These are phyloP conservation scores for Aspergillus piperis DNA, from an alignment of 2,329 filamentous ascomycete species.

Conservation along the genomic window DNA sequence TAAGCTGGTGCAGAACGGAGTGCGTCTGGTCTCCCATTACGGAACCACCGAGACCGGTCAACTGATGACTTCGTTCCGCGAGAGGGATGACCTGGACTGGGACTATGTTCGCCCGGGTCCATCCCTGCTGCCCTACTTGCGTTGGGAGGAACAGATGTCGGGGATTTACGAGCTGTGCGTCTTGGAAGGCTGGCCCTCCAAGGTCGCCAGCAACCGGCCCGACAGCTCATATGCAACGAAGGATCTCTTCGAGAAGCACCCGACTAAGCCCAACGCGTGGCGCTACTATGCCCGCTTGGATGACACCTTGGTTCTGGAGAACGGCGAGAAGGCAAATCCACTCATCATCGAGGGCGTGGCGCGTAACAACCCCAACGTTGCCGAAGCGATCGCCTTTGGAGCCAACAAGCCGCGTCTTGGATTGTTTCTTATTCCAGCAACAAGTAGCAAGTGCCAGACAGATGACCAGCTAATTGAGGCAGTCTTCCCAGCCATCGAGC, in stretches of 20 bases:
- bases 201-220: conserved; percentile 47
- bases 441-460: conserved; percentile 40
- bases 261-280: conserved; percentile 47
- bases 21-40: conserved; percentile 59
- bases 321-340: conserved; percentile 54
- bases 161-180: conserved; percentile 41
- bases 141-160: conserved; percentile 36
- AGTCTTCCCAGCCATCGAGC: conserved; percentile 53
- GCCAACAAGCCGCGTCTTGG: conserved; percentile 56
- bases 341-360: conserved; percentile 56
- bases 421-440: conserved; percentile 55
- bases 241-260: conserved; percentile 51
- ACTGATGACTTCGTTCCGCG: conserved; percentile 62
- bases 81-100: conserved; percentile 58
- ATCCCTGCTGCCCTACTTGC: conserved; percentile 45
- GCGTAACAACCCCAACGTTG: conserved; percentile 53
- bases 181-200: conserved; percentile 40
- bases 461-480: conserved; percentile 51
- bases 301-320: conserved; percentile 50
- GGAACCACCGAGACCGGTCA: conserved; percentile 64
- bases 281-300: conserved; percentile 50
- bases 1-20: conserved; percentile 52
- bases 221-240: conserved; percentile 52
- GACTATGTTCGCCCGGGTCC: conserved; percentile 57
- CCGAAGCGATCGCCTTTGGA: conserved; percentile 61